Conservation (phyloP, 495 filamentous ascomycete species). For the Podospora didyma region DNA sequence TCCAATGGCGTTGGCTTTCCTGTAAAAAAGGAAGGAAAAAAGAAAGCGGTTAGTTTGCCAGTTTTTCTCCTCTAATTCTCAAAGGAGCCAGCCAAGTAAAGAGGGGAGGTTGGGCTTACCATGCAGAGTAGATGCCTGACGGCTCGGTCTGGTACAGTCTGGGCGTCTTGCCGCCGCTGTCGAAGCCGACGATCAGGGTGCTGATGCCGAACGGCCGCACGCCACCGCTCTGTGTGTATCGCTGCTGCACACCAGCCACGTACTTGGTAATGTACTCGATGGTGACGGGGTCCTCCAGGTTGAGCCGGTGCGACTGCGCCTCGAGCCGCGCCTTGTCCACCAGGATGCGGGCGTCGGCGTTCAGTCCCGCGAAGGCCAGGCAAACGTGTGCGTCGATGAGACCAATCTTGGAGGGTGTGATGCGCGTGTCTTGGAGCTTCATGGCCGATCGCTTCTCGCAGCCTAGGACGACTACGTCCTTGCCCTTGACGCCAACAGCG, state of each 20-base stretch:
- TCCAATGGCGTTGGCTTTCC: constrained; percentile 99
- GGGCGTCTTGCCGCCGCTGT: constrained; percentile 80
- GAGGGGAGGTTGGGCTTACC: constrained; percentile 50
- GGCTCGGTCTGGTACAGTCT: constrained; percentile 97
- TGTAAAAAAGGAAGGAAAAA: constrained; percentile 28
- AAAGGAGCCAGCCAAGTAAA: not conserved
- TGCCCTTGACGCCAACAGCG: constrained; percentile 95
- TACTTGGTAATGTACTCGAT: constrained; percentile 99
- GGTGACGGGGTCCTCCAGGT: constrained; percentile 94
- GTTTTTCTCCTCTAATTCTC: not conserved
- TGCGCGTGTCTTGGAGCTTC: constrained; percentile 98
- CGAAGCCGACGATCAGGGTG: constrained; percentile 95
- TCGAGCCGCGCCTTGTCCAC: constrained; percentile 97
- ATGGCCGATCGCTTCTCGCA: constrained; percentile 98
- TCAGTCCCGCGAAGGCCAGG: constrained; percentile 93
- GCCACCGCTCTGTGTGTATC: constrained; percentile 97
- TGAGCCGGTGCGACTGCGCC: constrained; percentile 93
- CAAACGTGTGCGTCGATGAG: constrained; percentile 92
- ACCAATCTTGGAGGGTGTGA: constrained; percentile 97
- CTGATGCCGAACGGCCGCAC: constrained; percentile 97
- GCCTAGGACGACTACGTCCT: constrained; percentile 88
- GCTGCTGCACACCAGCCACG: constrained; percentile 93
- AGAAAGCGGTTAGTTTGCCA: not conserved
- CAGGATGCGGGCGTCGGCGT: constrained; percentile 94
- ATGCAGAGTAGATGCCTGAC: constrained; percentile 96